Evolutionary conservation across 2,329 filamentous ascomycete species (phyloP).

Genomic region (Xenoacremonium recifei): DNA sequence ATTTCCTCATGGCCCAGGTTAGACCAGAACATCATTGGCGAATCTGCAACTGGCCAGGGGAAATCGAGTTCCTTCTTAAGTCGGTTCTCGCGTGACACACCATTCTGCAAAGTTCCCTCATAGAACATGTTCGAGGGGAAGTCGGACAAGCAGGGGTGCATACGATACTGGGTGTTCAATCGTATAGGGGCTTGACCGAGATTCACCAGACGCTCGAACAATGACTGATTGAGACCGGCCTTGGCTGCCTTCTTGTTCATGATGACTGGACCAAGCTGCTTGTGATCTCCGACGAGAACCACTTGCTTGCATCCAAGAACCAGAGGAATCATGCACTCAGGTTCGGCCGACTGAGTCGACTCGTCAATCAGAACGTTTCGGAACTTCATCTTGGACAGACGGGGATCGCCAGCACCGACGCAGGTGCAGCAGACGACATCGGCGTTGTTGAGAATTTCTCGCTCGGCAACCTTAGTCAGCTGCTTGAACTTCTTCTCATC

Average conservation of each 20-base stretch:
- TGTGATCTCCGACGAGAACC: slow-evolving; percentile 97
- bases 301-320: slow-evolving; percentile 98
- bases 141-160: slow-evolving; percentile 96
- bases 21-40: slow-evolving; percentile 99
- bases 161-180: slow-evolving; percentile 95
- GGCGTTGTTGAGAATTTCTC: slow-evolving; percentile 90
- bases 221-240: slow-evolving; percentile 94
- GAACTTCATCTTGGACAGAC: slow-evolving; percentile 96
- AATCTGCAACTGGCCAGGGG: slow-evolving; percentile 91
- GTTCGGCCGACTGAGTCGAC: slow-evolving; percentile 96
- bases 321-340: slow-evolving; percentile 97
- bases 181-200: slow-evolving; percentile 89
- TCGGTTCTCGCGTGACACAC: slow-evolving; percentile 85
- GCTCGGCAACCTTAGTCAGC: slow-evolving; percentile 87
- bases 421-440: slow-evolving; percentile 99
- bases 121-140: slow-evolving; percentile 99
- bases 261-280: slow-evolving; percentile 95
- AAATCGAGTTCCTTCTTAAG: slow-evolving; percentile 94
- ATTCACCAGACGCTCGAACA: slow-evolving; percentile 94
- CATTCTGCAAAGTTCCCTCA: slow-evolving; percentile 94
- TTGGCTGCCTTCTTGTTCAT: slow-evolving; percentile 99
- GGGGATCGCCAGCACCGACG: slow-evolving; percentile 93
- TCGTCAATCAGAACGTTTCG: slow-evolving; percentile 97
- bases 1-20: slow-evolving; percentile 98
- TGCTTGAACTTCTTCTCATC: slow-evolving; percentile 99